Evolutionary conservation across 768 basidiomycete species (phyloP).

Genomic region (Goffeauzyma gilvescens): DNA sequence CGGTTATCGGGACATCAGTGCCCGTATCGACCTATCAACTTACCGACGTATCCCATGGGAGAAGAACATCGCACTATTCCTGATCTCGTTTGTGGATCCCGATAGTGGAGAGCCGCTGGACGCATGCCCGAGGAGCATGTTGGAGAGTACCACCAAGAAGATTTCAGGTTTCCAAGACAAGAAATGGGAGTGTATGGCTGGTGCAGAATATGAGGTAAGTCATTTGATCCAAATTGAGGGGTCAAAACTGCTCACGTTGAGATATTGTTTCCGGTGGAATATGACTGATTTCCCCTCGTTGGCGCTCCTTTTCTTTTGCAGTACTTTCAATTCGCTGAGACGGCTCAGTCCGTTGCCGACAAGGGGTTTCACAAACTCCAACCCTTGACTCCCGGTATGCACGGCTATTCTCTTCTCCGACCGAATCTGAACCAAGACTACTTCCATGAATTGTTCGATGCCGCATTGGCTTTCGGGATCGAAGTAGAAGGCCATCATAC

Average conservation of each 20-base stretch:
- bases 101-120: conserved; percentile 55
- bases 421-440: conserved; percentile 77
- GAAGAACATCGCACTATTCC: conserved; percentile 75
- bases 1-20: conserved; percentile 76
- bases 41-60: conserved; percentile 86
- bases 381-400: conserved; percentile 87
- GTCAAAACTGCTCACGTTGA: conserved; percentile 83
- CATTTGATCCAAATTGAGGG: conserved; percentile 33
- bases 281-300: background rate
- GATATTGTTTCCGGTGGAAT: conserved; percentile 37
- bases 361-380: conserved; percentile 60
- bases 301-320: conserved; percentile 1
- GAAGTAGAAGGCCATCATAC: conserved; percentile 62
- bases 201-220: conserved; percentile 78
- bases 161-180: conserved; percentile 32
- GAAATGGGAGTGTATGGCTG: conserved; percentile 54
- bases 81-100: conserved; percentile 76
- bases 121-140: conserved; percentile 71
- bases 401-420: conserved; percentile 83
- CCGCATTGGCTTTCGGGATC: conserved; percentile 46
- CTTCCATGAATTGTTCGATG: conserved; percentile 72
- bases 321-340: conserved; percentile 42
- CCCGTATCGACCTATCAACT: conserved; percentile 65
- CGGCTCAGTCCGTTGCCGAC: conserved; percentile 49
- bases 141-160: conserved; percentile 42